phyloP scores from a whole-genome alignment of 2,329 filamentous ascomycete genomes.

The Dactylellina sp. region DNA sequence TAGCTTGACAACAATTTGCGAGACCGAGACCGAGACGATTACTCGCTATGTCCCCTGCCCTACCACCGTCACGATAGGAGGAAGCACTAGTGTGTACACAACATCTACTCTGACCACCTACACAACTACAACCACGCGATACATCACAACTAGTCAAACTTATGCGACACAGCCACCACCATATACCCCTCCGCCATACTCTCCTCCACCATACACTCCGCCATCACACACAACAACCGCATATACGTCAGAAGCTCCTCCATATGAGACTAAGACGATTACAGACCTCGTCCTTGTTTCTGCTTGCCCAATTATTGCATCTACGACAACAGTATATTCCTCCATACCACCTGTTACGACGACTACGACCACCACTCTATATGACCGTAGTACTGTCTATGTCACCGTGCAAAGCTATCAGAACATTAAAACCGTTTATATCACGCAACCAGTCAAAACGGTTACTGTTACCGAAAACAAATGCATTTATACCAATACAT shows the following conservation, averaged over 20 bases:
- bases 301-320: constrained; percentile 33
- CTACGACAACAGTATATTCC: constrained; percentile 33
- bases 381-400: constrained; percentile 4
- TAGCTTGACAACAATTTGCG: constrained; percentile 58
- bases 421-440: constrained; percentile 29
- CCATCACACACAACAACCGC: constrained; percentile 26
- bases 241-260: constrained; percentile 45
- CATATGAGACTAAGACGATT: constrained; percentile 22
- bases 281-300: constrained; percentile 42
- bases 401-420: constrained; percentile 11
- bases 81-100: constrained; percentile 58
- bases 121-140: constrained; percentile 60
- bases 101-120: constrained; percentile 59
- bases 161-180: constrained; percentile 5
- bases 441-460: constrained; percentile 44
- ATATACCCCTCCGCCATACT: constrained; percentile 61
- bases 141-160: constrained; percentile 64
- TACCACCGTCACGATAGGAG: constrained; percentile 53
- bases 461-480: constrained; percentile 42
- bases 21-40: constrained; percentile 22
- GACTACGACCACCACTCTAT: constrained; percentile 17
- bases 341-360: constrained; percentile 3
- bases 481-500: constrained; percentile 7
- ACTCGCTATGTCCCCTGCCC: constrained; percentile 49
- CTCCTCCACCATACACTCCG: constrained; percentile 23